Evolutionary conservation across 2,329 filamentous ascomycete species (phyloP), one percentile per base, ranked within the genome.

Genomic region (Mollisia scopiformis): DNA sequence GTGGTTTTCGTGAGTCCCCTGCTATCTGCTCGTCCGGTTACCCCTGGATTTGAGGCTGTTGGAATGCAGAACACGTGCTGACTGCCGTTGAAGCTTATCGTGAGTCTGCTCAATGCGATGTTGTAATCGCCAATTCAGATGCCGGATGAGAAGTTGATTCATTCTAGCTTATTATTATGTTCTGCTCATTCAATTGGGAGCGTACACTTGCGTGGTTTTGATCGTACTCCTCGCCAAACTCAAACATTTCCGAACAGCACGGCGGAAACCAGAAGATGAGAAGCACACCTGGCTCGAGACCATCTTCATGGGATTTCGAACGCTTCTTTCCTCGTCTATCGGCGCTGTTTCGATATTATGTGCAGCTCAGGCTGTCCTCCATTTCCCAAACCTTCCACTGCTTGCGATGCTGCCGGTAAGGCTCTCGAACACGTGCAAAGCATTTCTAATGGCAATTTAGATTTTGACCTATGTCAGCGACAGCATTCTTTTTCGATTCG

Each of bases 401-500:
- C 55, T 71, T 19, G 66, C 66, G 37, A 69, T 71, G 62, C 43
- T 72, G 35, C 61, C 68, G 33, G 69, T 71, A 57, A 57, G 64
- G 62, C 30, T 14, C 28, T 49, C 25, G 14, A 3, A 27, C 43
- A 27, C 6, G 16, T 37, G 14, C 3, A 19, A 21, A 25, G 19
- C 10, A 28, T 25, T 14, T 35, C 64, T 69, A n/a, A n/a, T n/a
- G 27, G 68, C 49, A 23, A 21, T 3, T 25, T 5, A 71, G 70
- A 66, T 72, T 27, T 56, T 71, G 11, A 69, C 69, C 55, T 71
- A 71, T 63, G 67, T 66, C 8, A 62, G 59, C 50, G 71, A 72
- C 39, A 68, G 67, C 54, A 43, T 71, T 2, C 31, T 69, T 1
- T 69, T 72, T 7, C 60, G 64, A 10, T 13, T 68, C 53, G 59